A percentile compares a stretch with the other conserved stretches of the same genome.
Conservation (phyloP, 2,329 filamentous ascomycete genomes). For the Talaromyces piceae region DNA sequence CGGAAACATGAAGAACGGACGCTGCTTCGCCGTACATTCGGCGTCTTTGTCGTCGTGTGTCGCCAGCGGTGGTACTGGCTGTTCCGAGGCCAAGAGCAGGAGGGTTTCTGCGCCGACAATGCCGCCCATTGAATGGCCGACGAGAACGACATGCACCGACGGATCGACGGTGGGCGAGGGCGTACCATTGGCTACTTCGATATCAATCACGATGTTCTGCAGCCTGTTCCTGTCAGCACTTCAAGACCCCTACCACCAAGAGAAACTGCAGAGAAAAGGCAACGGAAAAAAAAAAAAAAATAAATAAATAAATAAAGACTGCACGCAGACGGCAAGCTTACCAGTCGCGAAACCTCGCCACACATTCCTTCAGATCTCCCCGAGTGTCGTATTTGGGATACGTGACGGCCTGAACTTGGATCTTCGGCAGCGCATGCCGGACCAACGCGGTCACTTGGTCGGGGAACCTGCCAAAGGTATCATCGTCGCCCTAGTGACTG, state of each 20-base stretch:
- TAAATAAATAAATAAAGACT: too few relatives aligned
- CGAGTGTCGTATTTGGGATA: slow-evolving; percentile 46
- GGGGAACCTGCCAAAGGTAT: slow-evolving; percentile 43
- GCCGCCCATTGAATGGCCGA: slow-evolving; percentile 87
- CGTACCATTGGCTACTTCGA: slow-evolving; percentile 76
- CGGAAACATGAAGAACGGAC: slow-evolving; percentile 69
- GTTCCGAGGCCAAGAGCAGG: slow-evolving; percentile 64
- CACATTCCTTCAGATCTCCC: slow-evolving; percentile 41
- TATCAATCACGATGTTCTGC: slow-evolving; percentile 84
- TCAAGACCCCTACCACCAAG: too few relatives aligned
- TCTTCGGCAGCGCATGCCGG: slow-evolving; percentile 35
- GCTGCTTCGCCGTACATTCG: slow-evolving; percentile 20
- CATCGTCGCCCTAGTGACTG: slow-evolving; percentile 37
- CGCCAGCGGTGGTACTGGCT: slow-evolving; percentile 38
- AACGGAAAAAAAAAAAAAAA: too few relatives aligned
- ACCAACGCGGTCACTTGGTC: slow-evolving; percentile 36
- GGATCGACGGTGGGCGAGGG: slow-evolving; percentile 80
- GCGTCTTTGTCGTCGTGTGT: slow-evolving; percentile 10
- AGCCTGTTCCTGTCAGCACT: too few relatives aligned
- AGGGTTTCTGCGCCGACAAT: slow-evolving; percentile 89
- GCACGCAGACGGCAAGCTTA: slow-evolving; percentile 15
- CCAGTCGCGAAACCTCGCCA: slow-evolving; percentile 42
- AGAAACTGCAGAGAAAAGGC: too few relatives aligned
- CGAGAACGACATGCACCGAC: slow-evolving; percentile 69
- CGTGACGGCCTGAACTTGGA: slow-evolving; percentile 34